Evolutionary conservation across 805 yeast genomes (phyloP).

Genomic region (Diddensiella santjacobensis): DNA sequence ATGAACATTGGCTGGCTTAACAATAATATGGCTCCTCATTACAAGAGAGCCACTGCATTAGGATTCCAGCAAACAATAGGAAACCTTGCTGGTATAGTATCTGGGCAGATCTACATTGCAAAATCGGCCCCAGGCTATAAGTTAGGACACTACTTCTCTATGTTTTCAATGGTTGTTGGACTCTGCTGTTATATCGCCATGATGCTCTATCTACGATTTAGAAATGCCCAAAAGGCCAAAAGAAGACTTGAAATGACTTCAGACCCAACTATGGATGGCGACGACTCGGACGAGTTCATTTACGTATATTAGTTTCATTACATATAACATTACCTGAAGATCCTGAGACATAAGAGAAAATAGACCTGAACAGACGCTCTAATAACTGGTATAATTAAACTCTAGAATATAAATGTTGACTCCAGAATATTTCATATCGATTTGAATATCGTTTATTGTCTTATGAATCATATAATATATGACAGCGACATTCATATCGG

Average conservation of each 20-base stretch:
- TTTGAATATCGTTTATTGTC: too few relatives aligned
- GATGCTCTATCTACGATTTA: neutral
- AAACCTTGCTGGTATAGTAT: slow-evolving; percentile 44
- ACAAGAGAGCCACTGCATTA: slow-evolving; percentile 35
- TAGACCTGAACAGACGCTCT: too few relatives aligned
- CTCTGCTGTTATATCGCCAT: neutral
- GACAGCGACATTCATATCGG: too few relatives aligned
- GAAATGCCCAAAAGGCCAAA: neutral
- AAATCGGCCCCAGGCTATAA: slow-evolving; percentile 6
- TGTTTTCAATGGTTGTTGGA: slow-evolving; percentile 9
- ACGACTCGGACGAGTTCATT: neutral
- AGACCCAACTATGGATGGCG: neutral
- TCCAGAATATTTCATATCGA: too few relatives aligned
- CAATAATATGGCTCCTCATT: slow-evolving; percentile 41
- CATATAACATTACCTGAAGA: too few relatives aligned
- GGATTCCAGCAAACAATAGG: slow-evolving; percentile 44
- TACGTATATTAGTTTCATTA: neutral
- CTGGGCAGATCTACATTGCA: slow-evolving; percentile 39
- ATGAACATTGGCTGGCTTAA: slow-evolving; percentile 44
- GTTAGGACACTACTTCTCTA: slow-evolving; percentile 9
- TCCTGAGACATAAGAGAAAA: too few relatives aligned
- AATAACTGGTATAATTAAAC: too few relatives aligned
- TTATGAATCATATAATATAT: too few relatives aligned
- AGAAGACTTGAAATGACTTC: neutral
- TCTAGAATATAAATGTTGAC: too few relatives aligned